These are phyloP conservation scores for Populus davidiana DNA, from an alignment of 345 rosid genomes.

Conservation along the genomic window DNA sequence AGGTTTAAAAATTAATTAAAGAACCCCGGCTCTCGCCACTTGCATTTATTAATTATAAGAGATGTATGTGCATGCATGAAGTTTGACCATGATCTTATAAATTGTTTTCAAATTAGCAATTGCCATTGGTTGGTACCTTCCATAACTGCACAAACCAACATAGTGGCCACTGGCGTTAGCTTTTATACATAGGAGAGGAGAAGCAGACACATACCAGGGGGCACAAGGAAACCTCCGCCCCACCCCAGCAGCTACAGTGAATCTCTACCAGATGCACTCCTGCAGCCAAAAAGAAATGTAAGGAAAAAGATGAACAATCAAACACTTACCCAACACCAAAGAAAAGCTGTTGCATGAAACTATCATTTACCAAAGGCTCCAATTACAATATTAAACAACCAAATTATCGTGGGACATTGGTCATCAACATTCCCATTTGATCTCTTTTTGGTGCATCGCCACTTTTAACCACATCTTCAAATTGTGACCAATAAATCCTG, in stretches of 20 bases:
- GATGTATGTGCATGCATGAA: not conserved
- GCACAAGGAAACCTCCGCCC: slow-evolving; percentile 10
- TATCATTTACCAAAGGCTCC: not conserved
- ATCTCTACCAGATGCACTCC: slow-evolving; percentile 19
- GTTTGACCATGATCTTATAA: not conserved
- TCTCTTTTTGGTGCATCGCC: too few species aligned
- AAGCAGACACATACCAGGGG: slow-evolving; percentile 15
- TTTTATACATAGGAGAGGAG: not conserved
- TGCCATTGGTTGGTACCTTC: not conserved
- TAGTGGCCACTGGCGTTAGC: not conserved
- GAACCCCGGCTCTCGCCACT: not conserved
- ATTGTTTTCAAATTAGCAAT: not conserved
- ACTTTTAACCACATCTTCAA: not conserved
- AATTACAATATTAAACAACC: not conserved
- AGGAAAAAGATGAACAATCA: slow-evolving; percentile 10
- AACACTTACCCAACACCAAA: not conserved
- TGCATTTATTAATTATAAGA: not conserved
- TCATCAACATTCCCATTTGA: not conserved
- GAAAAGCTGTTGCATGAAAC: not conserved
- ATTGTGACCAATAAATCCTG: not conserved
- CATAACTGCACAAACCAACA: not conserved
- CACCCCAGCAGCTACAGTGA: slow-evolving; percentile 1
- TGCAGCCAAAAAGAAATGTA: slow-evolving; percentile 29
- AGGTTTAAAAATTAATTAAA: not conserved
- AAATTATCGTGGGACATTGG: not conserved